Evolutionary conservation across 1,139 yeast species (phyloP).

Genomic region (Hemisphaericaspora subhashii): DNA sequence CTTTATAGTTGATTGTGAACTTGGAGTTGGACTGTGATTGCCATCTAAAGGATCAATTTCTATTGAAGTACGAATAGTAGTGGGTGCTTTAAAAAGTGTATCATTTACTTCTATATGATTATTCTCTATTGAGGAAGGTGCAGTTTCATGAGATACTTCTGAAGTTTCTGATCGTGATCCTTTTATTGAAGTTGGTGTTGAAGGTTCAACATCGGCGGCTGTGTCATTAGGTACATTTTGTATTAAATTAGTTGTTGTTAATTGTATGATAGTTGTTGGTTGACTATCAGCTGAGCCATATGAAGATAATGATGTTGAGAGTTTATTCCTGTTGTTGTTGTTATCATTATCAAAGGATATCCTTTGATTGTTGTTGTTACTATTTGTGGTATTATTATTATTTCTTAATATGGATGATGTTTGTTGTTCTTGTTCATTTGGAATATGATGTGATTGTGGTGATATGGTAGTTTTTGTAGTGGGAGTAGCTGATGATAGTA

Average conservation of each 20-base stretch:
- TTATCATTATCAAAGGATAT: too few species aligned
- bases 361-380: not conserved
- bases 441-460: too few species aligned
- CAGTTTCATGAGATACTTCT: slow-evolving; percentile 32
- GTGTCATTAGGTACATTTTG: not conserved
- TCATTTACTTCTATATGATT: slow-evolving; percentile 7
- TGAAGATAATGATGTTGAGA: not conserved
- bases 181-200: slow-evolving; percentile 36
- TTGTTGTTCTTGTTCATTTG: too few species aligned
- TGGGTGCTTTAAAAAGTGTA: slow-evolving; percentile 1
- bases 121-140: slow-evolving; percentile 34
- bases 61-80: slow-evolving; percentile 8
- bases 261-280: not conserved
- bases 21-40: too few species aligned
- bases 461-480: too few species aligned
- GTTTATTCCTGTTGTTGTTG: too few species aligned
- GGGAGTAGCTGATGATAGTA: too few species aligned
- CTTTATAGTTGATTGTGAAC: slow-evolving; percentile 9
- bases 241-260: not conserved
- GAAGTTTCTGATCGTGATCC: slow-evolving; percentile 16
- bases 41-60: slow-evolving; percentile 12
- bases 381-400: not conserved
- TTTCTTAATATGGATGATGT: too few species aligned
- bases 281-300: not conserved
- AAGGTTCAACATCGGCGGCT: slow-evolving; percentile 16